Conservation (phyloP, 164 flowering plant genomes). For the Paratinospora sagittata region DNA sequence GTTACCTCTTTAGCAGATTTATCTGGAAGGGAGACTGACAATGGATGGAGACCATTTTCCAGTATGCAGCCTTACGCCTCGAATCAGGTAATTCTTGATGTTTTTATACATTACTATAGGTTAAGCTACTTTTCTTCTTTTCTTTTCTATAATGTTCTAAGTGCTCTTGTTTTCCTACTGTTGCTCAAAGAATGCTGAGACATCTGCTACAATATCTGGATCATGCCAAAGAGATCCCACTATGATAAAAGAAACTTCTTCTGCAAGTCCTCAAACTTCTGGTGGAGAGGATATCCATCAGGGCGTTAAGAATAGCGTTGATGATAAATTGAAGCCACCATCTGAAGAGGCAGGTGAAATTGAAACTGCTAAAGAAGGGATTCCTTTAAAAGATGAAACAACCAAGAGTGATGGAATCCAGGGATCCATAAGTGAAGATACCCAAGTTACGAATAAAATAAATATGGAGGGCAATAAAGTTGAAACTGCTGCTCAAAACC, state of each 20-base stretch:
- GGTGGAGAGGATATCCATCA: slow-evolving; percentile 22
- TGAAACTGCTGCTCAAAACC: slow-evolving; percentile 17
- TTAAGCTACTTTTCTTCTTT: neutral
- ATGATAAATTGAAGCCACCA: slow-evolving; percentile 39
- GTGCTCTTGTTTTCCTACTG: slow-evolving; percentile 1
- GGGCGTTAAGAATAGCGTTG: slow-evolving; percentile 29
- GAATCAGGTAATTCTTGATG: slow-evolving; percentile 26
- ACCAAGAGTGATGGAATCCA: slow-evolving; percentile 20
- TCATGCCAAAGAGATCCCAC: slow-evolving; percentile 22
- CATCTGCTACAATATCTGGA: slow-evolving; percentile 25
- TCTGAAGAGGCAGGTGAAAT: slow-evolving; percentile 34
- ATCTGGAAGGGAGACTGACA: slow-evolving; percentile 30
- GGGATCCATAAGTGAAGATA: slow-evolving; percentile 18
- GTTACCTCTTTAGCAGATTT: slow-evolving; percentile 34
- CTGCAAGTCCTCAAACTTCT: slow-evolving; percentile 26
- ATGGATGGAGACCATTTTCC: slow-evolving; percentile 36
- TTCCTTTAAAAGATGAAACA: slow-evolving; percentile 28
- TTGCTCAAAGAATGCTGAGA: slow-evolving; percentile 31
- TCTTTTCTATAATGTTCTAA: neutral
- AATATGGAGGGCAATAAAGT: slow-evolving; percentile 7
- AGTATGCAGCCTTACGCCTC: slow-evolving; percentile 24
- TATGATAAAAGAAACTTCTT: slow-evolving; percentile 24
- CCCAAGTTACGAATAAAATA: slow-evolving; percentile 10
- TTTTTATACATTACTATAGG: neutral
- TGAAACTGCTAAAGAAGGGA: slow-evolving; percentile 39